phyloP scores from a whole-genome alignment of 106 monocot species.

The Chionographis japonica region DNA sequence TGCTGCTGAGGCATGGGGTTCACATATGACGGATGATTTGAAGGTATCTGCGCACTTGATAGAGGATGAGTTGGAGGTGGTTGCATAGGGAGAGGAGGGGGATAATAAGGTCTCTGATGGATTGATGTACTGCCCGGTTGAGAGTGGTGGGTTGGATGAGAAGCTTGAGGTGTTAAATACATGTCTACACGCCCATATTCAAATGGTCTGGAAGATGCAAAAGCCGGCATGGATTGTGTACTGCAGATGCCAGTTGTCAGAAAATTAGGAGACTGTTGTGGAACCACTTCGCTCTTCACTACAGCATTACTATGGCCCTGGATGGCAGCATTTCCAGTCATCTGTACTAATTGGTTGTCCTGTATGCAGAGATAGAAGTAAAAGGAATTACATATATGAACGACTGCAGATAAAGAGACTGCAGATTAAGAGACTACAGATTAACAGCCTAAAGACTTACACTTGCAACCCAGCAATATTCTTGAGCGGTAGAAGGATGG shows the following conservation, averaged over 20 bases:
- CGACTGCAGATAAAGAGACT: no score
- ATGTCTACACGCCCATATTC: conserved; percentile 60
- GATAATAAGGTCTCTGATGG: conserved; percentile 41
- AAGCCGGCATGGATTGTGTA: conserved; percentile 22
- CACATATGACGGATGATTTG: conserved; percentile 40
- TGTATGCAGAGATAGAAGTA: conserved; percentile 16
- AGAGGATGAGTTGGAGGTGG: conserved; percentile 23
- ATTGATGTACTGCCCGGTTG: conserved; percentile 44
- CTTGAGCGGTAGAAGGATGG: conserved; percentile 30
- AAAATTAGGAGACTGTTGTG: conserved; percentile 50
- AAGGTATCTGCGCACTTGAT: conserved; percentile 31
- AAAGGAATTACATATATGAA: conserved; percentile 2
- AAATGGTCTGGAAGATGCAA: conserved; percentile 36
- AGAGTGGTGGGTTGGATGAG: conserved; percentile 48
- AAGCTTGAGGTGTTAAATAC: conserved; percentile 46
- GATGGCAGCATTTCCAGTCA: conserved; percentile 31
- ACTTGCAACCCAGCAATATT: conserved; percentile 49
- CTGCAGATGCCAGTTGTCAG: conserved; percentile 37
- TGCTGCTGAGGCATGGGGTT: conserved; percentile 39
- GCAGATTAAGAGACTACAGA: not conserved
- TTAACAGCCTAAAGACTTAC: conserved; percentile 33
- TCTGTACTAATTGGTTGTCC: conserved; percentile 31
- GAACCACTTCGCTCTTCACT: conserved; percentile 30
- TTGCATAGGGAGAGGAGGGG: conserved; percentile 34
- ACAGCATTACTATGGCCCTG: conserved; percentile 21